Evolutionary conservation across 257 asterid species (phyloP).

Genomic region (Solanum phureja): DNA sequence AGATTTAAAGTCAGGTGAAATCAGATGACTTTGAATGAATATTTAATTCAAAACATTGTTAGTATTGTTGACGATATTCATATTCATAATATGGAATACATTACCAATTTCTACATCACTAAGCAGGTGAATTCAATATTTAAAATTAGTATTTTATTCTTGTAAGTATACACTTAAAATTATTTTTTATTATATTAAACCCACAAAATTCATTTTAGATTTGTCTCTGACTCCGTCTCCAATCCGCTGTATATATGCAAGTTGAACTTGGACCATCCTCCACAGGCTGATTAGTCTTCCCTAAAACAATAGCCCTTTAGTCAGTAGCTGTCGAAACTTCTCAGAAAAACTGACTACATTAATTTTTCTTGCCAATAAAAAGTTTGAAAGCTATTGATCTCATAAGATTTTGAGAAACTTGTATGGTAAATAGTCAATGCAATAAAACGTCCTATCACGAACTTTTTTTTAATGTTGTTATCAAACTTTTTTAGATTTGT

Average conservation of each 20-base stretch:
- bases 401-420: not conserved
- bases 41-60: not conserved
- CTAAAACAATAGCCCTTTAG: not conserved
- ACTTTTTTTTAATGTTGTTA: not conserved
- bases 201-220: not conserved
- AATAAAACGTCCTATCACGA: not conserved
- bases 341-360: not conserved
- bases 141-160: not conserved
- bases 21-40: no score
- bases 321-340: not conserved
- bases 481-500: not conserved
- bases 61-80: not conserved
- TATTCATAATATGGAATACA: not conserved
- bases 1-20: not conserved
- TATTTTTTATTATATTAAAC: not conserved
- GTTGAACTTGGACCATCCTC: not conserved
- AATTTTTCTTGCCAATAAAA: not conserved
- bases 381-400: not conserved
- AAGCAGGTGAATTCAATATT: not conserved
- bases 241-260: not conserved
- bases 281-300: not conserved
- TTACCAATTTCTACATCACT: not conserved
- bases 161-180: not conserved
- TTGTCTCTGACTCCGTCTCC: not conserved
- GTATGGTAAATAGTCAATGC: not conserved